Evolutionary conservation across 495 filamentous ascomycete genomes (phyloP).

Genomic region (Physcia stellaris): DNA sequence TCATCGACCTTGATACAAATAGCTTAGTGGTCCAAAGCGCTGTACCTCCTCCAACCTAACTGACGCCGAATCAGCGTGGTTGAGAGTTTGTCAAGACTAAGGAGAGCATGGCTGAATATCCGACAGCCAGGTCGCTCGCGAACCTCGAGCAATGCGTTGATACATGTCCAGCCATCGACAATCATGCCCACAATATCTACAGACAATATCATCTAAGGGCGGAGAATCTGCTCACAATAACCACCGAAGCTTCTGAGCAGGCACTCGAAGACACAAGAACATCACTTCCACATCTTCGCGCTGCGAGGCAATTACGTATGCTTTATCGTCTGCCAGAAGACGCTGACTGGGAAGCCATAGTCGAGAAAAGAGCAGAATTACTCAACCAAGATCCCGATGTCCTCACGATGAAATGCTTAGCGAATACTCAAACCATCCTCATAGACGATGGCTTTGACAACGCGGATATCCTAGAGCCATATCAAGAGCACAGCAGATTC

Average conservation of each 20-base stretch:
- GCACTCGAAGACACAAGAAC: conserved; percentile 45
- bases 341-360: conserved; percentile 44
- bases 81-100: too few species aligned
- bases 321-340: conserved; percentile 40
- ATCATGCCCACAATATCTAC: too few species aligned
- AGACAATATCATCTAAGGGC: too few species aligned
- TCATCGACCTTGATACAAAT: too few species aligned
- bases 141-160: too few species aligned
- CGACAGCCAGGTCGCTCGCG: too few species aligned
- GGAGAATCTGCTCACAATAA: conserved; percentile 42
- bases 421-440: conserved; percentile 57
- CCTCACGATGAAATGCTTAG: conserved; percentile 49
- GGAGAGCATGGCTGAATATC: too few species aligned
- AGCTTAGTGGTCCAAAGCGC: too few species aligned
- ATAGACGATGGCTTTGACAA: conserved; percentile 61
- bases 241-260: conserved; percentile 55
- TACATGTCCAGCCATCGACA: too few species aligned
- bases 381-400: conserved; percentile 39
- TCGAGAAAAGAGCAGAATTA: conserved; percentile 39
- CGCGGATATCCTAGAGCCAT: conserved; percentile 38
- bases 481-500: conserved; percentile 56
- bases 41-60: too few species aligned
- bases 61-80: too few species aligned
- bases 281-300: conserved; percentile 53
- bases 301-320: conserved; percentile 48